phyloP scores from a whole-genome alignment of 2,329 filamentous ascomycete genomes.

The Nothophaeocryptopus gaeumannii region DNA sequence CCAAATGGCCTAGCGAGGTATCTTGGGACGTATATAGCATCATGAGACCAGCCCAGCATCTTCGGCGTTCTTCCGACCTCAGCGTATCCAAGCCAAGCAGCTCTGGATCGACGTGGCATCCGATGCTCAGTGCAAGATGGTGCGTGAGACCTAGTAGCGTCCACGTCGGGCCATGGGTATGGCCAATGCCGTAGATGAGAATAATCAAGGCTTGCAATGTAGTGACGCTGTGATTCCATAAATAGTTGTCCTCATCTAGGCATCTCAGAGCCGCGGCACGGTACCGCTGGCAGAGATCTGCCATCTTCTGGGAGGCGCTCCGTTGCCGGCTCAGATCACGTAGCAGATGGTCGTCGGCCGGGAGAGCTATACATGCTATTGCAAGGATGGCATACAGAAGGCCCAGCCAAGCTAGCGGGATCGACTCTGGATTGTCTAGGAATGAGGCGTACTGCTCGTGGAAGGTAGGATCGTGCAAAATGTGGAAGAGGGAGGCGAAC shows the following conservation, averaged over 20 bases:
- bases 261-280: background rate
- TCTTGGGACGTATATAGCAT: conserved; percentile 5
- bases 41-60: conserved; percentile 4
- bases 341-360: background rate
- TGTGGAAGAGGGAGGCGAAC: conserved; percentile 7
- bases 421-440: background rate
- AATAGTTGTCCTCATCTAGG: conserved; percentile 2
- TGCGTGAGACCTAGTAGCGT: conserved; percentile 3
- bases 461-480: conserved; percentile 3
- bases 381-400: conserved; percentile 2
- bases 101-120: conserved; percentile 3
- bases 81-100: background rate
- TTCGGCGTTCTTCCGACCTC: background rate
- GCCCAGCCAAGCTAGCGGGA: background rate
- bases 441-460: conserved; percentile 1
- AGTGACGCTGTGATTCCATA: conserved; percentile 2
- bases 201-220: conserved; percentile 2
- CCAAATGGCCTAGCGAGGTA: background rate
- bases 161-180: conserved; percentile 2
- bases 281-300: conserved; percentile 1
- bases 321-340: background rate
- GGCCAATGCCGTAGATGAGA: conserved; percentile 4
- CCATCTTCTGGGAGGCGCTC: background rate
- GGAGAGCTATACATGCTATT: background rate
- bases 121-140: conserved; percentile 1